A percentile compares a stretch with the other conserved stretches of the same genome.
Evolutionary conservation across 2,329 filamentous ascomycete genomes (phyloP).

Genomic region (Colletotrichum sp.): DNA sequence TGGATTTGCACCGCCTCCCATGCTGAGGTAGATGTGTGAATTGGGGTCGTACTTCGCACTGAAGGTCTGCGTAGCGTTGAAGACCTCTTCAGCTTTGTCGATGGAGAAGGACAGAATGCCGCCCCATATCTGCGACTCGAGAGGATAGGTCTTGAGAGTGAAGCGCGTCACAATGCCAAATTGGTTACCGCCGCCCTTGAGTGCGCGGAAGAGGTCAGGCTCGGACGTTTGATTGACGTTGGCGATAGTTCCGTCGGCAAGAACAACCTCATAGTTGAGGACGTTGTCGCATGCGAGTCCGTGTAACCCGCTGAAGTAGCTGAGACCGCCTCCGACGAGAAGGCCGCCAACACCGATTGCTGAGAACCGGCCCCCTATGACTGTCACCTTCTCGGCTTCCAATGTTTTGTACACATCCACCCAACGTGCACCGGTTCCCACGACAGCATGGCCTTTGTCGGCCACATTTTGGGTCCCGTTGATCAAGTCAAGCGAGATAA

Average conservation of each 20-base stretch:
- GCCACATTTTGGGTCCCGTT: not conserved
- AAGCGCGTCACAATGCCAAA: not conserved
- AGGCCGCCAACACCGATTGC: slow-evolving; percentile 41
- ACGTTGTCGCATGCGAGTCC: slow-evolving; percentile 51
- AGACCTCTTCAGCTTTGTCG: not conserved
- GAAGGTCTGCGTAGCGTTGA: not conserved
- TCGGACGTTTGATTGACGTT: slow-evolving; percentile 34
- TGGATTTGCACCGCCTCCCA: not conserved
- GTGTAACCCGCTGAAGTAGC: slow-evolving; percentile 61
- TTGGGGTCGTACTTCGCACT: not conserved
- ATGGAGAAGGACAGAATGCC: not conserved
- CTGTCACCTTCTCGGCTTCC: not conserved
- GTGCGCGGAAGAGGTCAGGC: not conserved
- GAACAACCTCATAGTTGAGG: slow-evolving; percentile 52
- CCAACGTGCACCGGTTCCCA: not conserved
- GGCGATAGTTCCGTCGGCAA: slow-evolving; percentile 47
- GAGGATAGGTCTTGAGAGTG: not conserved
- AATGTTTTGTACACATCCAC: not conserved
- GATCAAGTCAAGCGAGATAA: not conserved
- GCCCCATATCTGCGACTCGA: not conserved
- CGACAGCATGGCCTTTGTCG: not conserved
- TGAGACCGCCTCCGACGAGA: slow-evolving; percentile 38
- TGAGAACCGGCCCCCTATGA: slow-evolving; percentile 21
- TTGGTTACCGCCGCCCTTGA: not conserved
- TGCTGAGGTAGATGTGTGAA: not conserved